Evolutionary conservation across 176 grass and related monocot genomes (phyloP).

Genomic region (Oryza australiensis): DNA sequence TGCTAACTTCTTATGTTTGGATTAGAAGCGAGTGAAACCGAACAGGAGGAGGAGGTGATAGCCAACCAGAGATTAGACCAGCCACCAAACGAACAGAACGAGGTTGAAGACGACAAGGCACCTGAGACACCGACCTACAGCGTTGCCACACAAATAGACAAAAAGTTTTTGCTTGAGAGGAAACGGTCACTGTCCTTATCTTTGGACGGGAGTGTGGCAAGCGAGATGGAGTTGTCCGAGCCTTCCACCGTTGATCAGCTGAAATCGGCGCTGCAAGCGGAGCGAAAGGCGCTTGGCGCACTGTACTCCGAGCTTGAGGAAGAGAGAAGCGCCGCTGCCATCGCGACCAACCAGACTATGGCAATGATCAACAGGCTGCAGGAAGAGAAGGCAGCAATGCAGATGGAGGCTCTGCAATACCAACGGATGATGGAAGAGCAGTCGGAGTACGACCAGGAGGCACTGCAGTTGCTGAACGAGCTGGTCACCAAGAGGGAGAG

Average conservation of each 20-base stretch:
- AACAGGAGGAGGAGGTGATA: slow-evolving; percentile 17
- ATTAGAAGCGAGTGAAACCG: slow-evolving; percentile 29
- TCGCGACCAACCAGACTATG: slow-evolving; percentile 94
- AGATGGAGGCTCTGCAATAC: slow-evolving; percentile 99
- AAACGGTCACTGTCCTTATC: slow-evolving; percentile 66
- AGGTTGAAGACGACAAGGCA: slow-evolving; percentile 59
- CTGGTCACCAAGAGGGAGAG: slow-evolving; percentile 90
- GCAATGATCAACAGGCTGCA: slow-evolving; percentile 98
- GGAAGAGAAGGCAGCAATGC: slow-evolving; percentile 99
- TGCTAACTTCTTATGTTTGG: slow-evolving; percentile 1
- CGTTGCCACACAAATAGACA: slow-evolving; percentile 42
- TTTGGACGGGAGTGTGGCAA: slow-evolving; percentile 63
- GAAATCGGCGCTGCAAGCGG: slow-evolving; percentile 53
- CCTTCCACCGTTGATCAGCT: slow-evolving; percentile 67
- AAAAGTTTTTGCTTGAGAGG: slow-evolving; percentile 54
- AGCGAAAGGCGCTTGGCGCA: slow-evolving; percentile 62
- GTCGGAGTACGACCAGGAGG: slow-evolving; percentile 98
- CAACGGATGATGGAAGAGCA: slow-evolving; percentile 99
- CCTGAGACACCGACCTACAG: slow-evolving; percentile 64
- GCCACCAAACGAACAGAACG: slow-evolving; percentile 32
- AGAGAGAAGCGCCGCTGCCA: slow-evolving; percentile 81
- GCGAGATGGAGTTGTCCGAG: slow-evolving; percentile 58
- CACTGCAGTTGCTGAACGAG: slow-evolving; percentile 89
- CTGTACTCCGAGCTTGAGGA: slow-evolving; percentile 94
- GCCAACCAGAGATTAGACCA: slow-evolving; percentile 4